Evolutionary conservation across 352 stramenopile species (phyloP), one percentile per base, ranked within the genome.

Genomic region (Globisporangium abappressorium): DNA sequence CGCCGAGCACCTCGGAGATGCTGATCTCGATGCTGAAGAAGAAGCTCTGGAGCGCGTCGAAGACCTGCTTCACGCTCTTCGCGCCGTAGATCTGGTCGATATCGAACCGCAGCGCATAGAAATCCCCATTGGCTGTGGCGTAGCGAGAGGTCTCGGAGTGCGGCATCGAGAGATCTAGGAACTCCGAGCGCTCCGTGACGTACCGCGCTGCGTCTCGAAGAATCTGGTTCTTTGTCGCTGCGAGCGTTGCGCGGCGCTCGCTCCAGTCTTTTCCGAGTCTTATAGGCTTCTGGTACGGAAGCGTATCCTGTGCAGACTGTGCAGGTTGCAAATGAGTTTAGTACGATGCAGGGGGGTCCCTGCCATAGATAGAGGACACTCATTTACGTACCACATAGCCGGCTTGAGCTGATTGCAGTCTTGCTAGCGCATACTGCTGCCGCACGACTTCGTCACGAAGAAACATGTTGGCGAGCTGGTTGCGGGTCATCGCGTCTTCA

Each of bases 21-120:
- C 70, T 86, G 63, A 85, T 84, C 46, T 90, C 79, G 64, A 86
- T 76, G 56, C 85, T 90, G n/a, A 69, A 64, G n/a, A 82, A 80
- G 71, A 80, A 86, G 46, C 82, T 84, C 69, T 77, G 70, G 20
- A 84, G 73, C 4, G 81, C 79, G 33, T 88, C 79, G 38, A 82
- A 86, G 30, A 90, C 74, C 30, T 86, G 77, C 0, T 67, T 70
- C 9, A 87, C 72, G 0, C 71, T 76, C 4, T 71, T 49, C 3
- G 70, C 71, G 2, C 69, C 73, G 15, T 71, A 57, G 38, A 88
- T 83, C 33, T 74, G 79, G 49, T 80, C 81, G 26, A 87, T 82
- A 51, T 84, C 79, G 56, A 85, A 82, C 56, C 76, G 78, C 34
- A 84, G 70, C 4, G 71, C 79, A 58, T 71, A 85, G 28, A 64